phyloP scores from a whole-genome alignment of 352 stramenopile species.

The Phytophthora tubulina region DNA sequence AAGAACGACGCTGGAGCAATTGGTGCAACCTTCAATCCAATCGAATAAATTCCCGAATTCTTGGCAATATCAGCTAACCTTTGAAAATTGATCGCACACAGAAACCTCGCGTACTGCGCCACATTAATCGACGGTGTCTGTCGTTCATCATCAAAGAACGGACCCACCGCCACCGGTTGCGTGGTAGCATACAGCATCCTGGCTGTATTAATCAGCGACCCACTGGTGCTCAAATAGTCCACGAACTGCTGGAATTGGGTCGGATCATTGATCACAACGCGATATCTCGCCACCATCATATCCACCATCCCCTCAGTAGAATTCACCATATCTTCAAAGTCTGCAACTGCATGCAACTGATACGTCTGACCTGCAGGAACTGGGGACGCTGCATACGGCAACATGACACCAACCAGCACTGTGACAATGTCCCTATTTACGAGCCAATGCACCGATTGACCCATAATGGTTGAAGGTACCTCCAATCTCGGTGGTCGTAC shows the following conservation, averaged over 20 bases:
- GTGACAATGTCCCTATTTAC: slow-evolving; percentile 40
- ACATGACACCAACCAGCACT: slow-evolving; percentile 28
- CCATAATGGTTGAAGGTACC: background rate
- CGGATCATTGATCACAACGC: slow-evolving; percentile 22
- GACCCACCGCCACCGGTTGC: background rate
- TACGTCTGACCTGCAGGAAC: slow-evolving; percentile 21
- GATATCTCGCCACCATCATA: slow-evolving; percentile 19
- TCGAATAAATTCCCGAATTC: slow-evolving; percentile 19
- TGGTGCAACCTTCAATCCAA: slow-evolving; percentile 32
- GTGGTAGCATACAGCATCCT: slow-evolving; percentile 25
- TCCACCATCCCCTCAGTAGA: slow-evolving; percentile 12
- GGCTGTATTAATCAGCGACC: slow-evolving; percentile 27
- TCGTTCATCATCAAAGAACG: slow-evolving; percentile 26
- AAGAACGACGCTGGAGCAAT: slow-evolving; percentile 30
- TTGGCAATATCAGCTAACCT: slow-evolving; percentile 30
- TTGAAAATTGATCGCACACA: slow-evolving; percentile 45
- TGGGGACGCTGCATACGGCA: slow-evolving; percentile 25
- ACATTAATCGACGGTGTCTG: slow-evolving; percentile 12
- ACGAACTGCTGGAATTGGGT: slow-evolving; percentile 40
- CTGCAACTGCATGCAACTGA: slow-evolving; percentile 18
- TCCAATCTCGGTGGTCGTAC: background rate
- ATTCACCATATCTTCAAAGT: slow-evolving; percentile 42
- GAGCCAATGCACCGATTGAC: slow-evolving; percentile 26
- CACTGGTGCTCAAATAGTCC: slow-evolving; percentile 32
- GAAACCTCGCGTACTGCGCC: slow-evolving; percentile 31